phyloP scores from a whole-genome alignment of 2,329 filamentous ascomycete genomes.

The Colletotrichum brevisporum region DNA sequence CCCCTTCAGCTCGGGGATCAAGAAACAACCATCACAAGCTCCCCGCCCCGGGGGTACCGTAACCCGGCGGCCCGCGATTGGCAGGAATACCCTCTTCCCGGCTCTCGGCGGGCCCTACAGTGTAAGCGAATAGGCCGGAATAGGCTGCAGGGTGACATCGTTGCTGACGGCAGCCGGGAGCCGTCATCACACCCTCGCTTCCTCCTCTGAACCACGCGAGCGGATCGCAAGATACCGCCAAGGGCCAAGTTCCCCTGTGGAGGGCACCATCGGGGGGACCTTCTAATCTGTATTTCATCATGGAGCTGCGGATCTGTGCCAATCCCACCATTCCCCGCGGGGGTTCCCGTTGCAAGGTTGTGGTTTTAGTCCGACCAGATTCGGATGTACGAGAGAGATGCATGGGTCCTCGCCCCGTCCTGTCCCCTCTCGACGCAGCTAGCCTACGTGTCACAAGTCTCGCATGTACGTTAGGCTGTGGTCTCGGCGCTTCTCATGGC shows the following conservation, averaged over 20 bases:
- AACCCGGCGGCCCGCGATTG: background rate
- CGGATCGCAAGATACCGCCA: background rate
- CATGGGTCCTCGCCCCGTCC: background rate
- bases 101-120: constrained; percentile 6
- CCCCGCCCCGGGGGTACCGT: background rate
- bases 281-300: background rate
- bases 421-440: background rate
- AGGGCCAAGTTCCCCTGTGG: background rate
- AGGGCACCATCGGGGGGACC: constrained; percentile 8
- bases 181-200: background rate
- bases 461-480: background rate
- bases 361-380: background rate
- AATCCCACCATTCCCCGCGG: constrained; percentile 11
- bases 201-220: background rate
- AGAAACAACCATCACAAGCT: background rate
- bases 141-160: constrained; percentile 12
- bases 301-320: constrained; percentile 1
- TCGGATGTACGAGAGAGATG: background rate
- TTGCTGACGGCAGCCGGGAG: constrained; percentile 12
- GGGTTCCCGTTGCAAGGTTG: background rate
- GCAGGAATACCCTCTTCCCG: constrained; percentile 3
- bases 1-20: constrained; percentile 22
- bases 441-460: constrained; percentile 11
- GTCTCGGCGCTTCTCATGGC: constrained; percentile 2
- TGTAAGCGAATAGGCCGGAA: background rate